phyloP scores from a whole-genome alignment of 345 rosid genomes.

The Eucalyptus globulus region DNA sequence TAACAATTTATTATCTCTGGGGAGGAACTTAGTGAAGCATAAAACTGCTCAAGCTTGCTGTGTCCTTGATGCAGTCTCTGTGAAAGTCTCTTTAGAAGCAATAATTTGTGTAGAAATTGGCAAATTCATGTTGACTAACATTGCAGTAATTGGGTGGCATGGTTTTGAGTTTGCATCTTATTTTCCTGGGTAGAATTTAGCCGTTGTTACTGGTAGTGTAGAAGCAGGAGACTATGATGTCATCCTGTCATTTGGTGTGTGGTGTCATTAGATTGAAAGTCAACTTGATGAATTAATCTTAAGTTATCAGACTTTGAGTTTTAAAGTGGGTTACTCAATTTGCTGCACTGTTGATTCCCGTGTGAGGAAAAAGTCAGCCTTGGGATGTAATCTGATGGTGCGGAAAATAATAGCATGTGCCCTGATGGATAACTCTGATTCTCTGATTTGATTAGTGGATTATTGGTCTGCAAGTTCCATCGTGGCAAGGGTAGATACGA shows the following conservation, averaged over 20 bases:
- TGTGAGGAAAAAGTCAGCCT: no score
- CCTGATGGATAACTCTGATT: no score
- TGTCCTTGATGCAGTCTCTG: not conserved
- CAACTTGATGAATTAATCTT: not conserved
- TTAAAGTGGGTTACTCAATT: no score
- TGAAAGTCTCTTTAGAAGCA: not conserved
- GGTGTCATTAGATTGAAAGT: not conserved
- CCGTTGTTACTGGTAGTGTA: not conserved
- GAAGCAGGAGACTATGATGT: not conserved
- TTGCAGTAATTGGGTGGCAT: not conserved
- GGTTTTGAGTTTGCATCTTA: not conserved
- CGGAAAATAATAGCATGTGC: no score
- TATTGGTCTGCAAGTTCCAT: no score
- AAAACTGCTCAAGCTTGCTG: not conserved
- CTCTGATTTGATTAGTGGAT: no score
- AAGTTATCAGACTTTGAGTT: no score
- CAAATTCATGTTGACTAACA: fast-evolving
- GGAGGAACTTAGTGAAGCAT: not conserved
- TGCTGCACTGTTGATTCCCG: no score
- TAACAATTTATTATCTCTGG: not conserved
- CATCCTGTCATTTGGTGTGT: not conserved
- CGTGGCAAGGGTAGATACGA: fast-evolving
- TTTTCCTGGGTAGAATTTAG: not conserved
- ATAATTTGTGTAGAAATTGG: not conserved
- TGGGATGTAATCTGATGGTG: no score